Conservation (phyloP, 2,329 filamentous ascomycete species). For the Knoxdaviesia proteae region DNA sequence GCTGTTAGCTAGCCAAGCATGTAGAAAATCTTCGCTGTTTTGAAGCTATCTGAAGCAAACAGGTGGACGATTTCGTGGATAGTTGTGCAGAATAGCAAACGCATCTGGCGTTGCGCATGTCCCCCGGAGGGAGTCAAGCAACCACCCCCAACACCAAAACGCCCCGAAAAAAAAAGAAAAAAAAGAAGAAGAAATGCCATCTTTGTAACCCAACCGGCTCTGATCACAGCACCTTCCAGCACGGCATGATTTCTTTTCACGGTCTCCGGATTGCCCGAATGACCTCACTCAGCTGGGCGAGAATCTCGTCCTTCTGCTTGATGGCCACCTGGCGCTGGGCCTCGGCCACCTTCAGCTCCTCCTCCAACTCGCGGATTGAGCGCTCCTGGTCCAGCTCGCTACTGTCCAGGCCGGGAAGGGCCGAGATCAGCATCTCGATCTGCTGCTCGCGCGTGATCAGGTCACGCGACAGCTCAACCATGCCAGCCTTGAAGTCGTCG, state of each 20-base stretch:
- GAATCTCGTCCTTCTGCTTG: conserved; percentile 39
- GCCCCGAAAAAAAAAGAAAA: too few species aligned
- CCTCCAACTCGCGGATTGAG: conserved; percentile 42
- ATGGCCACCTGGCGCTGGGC: conserved; percentile 40
- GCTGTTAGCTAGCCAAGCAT: too few species aligned
- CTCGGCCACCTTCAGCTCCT: conserved; percentile 42
- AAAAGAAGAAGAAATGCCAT: too few species aligned
- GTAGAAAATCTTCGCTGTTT: too few species aligned
- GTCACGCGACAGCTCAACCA: conserved; percentile 55
- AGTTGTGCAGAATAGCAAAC: too few species aligned
- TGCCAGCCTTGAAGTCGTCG: conserved; percentile 44
- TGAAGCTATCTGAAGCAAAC: too few species aligned
- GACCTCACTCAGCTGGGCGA: conserved; percentile 37
- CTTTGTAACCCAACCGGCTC: too few species aligned
- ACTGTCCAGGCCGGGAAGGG: conserved; percentile 55
- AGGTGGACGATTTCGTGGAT: too few species aligned
- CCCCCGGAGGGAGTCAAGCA: too few species aligned
- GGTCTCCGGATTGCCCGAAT: conserved; percentile 39
- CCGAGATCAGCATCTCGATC: conserved; percentile 57
- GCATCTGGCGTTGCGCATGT: too few species aligned
- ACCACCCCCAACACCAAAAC: too few species aligned
- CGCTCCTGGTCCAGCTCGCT: conserved; percentile 59
- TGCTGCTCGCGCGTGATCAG: conserved; percentile 65
- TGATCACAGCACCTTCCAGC: too few species aligned
- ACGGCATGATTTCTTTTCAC: conserved; percentile 12